phyloP scores from a whole-genome alignment of 2,329 filamentous ascomycete genomes.

The Colletotrichum tabaci region DNA sequence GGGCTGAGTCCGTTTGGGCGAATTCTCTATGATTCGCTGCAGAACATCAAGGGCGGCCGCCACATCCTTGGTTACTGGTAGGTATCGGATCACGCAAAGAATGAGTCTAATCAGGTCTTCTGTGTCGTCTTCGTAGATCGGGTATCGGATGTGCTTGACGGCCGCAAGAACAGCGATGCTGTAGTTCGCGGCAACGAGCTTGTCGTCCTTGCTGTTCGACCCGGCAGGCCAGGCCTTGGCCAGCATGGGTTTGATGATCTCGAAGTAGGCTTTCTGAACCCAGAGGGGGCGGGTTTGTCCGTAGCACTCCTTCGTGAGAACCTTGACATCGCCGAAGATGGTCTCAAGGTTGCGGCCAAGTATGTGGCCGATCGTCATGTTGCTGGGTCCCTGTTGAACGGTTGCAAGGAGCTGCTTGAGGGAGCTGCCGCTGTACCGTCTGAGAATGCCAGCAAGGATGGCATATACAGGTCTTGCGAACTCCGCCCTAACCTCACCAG shows the following conservation, averaged over 20 bases:
- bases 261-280: slow-evolving; percentile 65
- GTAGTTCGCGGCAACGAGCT: slow-evolving; percentile 55
- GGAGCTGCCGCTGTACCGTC: slow-evolving; percentile 55
- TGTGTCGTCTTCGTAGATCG: slow-evolving; percentile 67
- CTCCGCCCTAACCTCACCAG: slow-evolving; percentile 19
- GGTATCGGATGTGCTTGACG: slow-evolving; percentile 64
- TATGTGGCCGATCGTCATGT: slow-evolving; percentile 53
- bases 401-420: slow-evolving; percentile 53
- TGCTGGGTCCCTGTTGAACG: slow-evolving; percentile 48
- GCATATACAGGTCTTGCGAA: slow-evolving; percentile 49
- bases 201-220: slow-evolving; percentile 47
- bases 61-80: slow-evolving; percentile 60
- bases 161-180: slow-evolving; percentile 65
- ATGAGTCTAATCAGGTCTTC: slow-evolving; percentile 63
- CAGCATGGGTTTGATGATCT: slow-evolving; percentile 63
- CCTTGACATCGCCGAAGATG: slow-evolving; percentile 57
- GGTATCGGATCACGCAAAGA: slow-evolving; percentile 62
- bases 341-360: slow-evolving; percentile 60
- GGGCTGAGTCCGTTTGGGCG: slow-evolving; percentile 61
- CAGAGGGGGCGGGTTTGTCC: slow-evolving; percentile 60
- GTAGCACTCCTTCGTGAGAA: slow-evolving; percentile 58
- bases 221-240: slow-evolving; percentile 56
- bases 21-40: slow-evolving; percentile 61
- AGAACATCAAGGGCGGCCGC: slow-evolving; percentile 65
- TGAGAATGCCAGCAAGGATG: slow-evolving; percentile 55